Conservation (phyloP, 306 rosid species). For the Vachellia collinsii region DNA sequence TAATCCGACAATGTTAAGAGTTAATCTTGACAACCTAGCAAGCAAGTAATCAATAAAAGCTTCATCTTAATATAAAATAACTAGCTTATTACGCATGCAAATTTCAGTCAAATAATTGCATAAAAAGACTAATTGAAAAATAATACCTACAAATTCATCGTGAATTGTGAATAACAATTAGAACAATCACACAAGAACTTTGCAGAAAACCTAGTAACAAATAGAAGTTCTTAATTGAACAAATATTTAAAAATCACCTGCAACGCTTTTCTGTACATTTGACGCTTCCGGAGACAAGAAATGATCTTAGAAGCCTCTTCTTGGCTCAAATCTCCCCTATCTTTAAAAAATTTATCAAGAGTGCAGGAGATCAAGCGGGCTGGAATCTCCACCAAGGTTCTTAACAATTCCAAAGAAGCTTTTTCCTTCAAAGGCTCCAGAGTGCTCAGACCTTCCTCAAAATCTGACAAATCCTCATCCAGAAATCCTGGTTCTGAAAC, state of each 20-base stretch:
- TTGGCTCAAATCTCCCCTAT: slow-evolving; percentile 27
- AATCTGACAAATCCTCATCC: slow-evolving; percentile 32
- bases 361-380: not conserved
- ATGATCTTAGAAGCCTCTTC: slow-evolving; percentile 8
- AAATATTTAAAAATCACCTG: slow-evolving; percentile 29
- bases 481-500: slow-evolving; percentile 28
- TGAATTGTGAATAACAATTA: not conserved
- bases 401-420: slow-evolving; percentile 27
- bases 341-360: slow-evolving; percentile 12
- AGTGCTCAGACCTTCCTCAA: slow-evolving; percentile 10
- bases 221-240: too few relatives aligned
- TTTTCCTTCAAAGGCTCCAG: slow-evolving; percentile 13
- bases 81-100: not conserved
- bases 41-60: not conserved
- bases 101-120: not conserved
- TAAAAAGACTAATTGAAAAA: not conserved
- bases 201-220: not conserved
- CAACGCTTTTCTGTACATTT: slow-evolving; percentile 33
- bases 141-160: not conserved
- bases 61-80: not conserved
- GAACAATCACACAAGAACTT: not conserved
- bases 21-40: not conserved
- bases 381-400: slow-evolving; percentile 17
- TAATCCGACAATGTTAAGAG: not conserved
- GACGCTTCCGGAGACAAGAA: not conserved